Base-by-base conservation (phyloP, 1,139 yeast species). In the Candida mesenterica region DNA sequence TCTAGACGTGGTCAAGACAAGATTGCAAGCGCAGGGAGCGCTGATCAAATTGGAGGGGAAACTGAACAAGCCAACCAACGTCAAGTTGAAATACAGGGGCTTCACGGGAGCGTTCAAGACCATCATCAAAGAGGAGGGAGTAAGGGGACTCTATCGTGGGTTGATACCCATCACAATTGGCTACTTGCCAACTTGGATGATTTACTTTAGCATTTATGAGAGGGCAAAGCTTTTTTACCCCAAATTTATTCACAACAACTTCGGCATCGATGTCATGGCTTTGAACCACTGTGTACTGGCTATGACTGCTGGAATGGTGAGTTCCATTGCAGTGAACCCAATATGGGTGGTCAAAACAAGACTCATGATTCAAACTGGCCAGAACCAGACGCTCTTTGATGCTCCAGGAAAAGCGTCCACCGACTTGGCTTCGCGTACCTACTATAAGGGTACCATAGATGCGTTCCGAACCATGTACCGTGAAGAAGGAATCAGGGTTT, bases 281-380 rank as follows among this genome's bases (percentile, higher is more conserved):
- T 40, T 79, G 13, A 65, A 75, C 31, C 92, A 88, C 60, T 82
- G 90, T 40, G 65, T 77, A 39, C 78, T 95, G 29, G 97, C 98
- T 1, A 72, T 90, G 37, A 76, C 90, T 3, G 96, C 97, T 1
- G 99, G 98, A 14, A 78, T 87, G 45, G 77, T 82, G 7, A 85
- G 96, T 3, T 84, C 97, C 0, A 69, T 88, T n/a, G 64, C 82
- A 7, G 94, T 96, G 0, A 94, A 92, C 59, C 98, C 98, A 5
- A 86, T 92, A 24, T 92, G 98, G 98, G 97, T 92, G 22, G 88
- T 92, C 27, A 92, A 92, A 57, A 92, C 98, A 1, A 66, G 98
- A 50, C 65, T 92, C 34, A 92, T 92, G 97, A 70, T 90, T 26
- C 97, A 90, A 60, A 80, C 82, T 26, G 79, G 75, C 13, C 59